phyloP scores from a whole-genome alignment of 257 asterid species.

The Anisodus acutangulus region DNA sequence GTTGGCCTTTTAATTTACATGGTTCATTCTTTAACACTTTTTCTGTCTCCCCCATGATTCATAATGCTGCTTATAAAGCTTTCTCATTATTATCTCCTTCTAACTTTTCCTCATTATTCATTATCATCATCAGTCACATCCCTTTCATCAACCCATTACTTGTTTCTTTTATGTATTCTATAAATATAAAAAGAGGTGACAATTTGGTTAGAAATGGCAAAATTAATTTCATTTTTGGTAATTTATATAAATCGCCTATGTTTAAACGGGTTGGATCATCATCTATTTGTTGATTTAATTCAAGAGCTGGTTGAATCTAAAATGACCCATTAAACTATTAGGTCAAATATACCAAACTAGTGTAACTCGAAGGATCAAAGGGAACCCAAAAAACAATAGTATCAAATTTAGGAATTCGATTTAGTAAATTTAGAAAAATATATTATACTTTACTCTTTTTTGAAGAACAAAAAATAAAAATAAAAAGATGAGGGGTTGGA shows the following conservation, averaged over 20 bases:
- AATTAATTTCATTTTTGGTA: not conserved
- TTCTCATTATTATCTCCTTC: not conserved
- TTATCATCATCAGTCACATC: slow-evolving; percentile 41
- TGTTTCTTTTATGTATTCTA: not conserved
- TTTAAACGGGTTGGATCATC: not conserved
- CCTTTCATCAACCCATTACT: slow-evolving; percentile 7
- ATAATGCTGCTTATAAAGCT: not conserved
- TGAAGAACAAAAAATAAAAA: not conserved
- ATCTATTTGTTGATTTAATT: not conserved
- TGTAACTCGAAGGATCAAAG: not conserved
- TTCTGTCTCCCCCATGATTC: slow-evolving; percentile 2
- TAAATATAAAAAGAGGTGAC: not conserved
- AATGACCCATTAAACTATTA: not conserved
- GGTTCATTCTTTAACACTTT: slow-evolving; percentile 24
- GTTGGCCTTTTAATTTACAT: slow-evolving; percentile 7
- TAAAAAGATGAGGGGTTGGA: not conserved
- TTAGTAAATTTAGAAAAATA: too few species aligned
- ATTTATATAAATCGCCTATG: not conserved
- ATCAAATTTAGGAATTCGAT: too few species aligned
- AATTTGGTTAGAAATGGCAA: not conserved
- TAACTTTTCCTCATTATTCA: slow-evolving; percentile 15
- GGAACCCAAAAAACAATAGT: not conserved
- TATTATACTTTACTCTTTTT: not conserved
- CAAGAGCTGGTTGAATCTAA: not conserved
- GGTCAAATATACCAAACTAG: too few species aligned